Conservation (phyloP, 2,329 filamentous ascomycete species). For the Plenodomus lindquistii region DNA sequence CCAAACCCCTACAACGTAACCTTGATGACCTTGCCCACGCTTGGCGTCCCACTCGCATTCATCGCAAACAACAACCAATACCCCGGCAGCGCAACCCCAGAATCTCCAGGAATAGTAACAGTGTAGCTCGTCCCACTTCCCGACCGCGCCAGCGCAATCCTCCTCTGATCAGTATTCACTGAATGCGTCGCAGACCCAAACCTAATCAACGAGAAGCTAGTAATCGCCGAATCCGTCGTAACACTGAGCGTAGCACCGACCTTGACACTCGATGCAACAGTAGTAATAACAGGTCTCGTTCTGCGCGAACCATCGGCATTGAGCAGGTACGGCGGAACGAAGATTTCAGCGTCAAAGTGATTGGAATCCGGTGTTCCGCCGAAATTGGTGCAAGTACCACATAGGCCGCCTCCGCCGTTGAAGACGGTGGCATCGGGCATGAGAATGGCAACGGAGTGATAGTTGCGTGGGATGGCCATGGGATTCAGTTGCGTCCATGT, state of each 20-base stretch:
- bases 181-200: conserved; percentile 58
- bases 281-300: conserved; percentile 50
- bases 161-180: conserved; percentile 62
- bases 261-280: conserved; percentile 32
- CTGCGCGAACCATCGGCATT: conserved; percentile 49
- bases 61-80: conserved; percentile 60
- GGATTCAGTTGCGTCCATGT: conserved; percentile 29
- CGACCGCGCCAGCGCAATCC: conserved; percentile 49
- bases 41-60: conserved; percentile 52
- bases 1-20: conserved; percentile 7
- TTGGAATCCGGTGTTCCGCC: conserved; percentile 40
- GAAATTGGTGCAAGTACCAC: conserved; percentile 42
- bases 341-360: conserved; percentile 61
- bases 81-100: conserved; percentile 57
- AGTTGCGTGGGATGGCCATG: conserved; percentile 25
- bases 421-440: conserved; percentile 33
- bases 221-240: conserved; percentile 28
- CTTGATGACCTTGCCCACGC: conserved; percentile 50
- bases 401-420: conserved; percentile 46
- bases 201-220: conserved; percentile 52
- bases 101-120: conserved; percentile 51
- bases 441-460: conserved; percentile 35
- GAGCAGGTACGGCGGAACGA: conserved; percentile 60
- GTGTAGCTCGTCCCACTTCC: conserved; percentile 44
- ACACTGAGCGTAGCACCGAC: conserved; percentile 39